Evolutionary conservation across 2,329 filamentous ascomycete genomes (phyloP), one percentile per base, ranked within the genome.

Genomic region (Alternaria brassicicola): DNA sequence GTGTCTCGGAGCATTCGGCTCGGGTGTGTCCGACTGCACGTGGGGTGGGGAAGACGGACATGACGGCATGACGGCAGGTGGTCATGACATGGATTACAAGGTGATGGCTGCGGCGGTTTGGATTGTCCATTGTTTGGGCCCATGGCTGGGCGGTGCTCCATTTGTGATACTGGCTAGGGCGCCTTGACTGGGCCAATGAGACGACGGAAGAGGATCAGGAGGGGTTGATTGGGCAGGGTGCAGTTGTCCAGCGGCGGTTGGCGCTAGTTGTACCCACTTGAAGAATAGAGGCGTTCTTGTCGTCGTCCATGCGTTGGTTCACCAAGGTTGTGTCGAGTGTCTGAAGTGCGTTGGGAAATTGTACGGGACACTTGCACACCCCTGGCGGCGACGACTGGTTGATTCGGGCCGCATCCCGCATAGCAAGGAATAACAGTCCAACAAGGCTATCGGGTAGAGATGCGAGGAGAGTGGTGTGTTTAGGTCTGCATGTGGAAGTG

Each of bases 141-240:
- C 47, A 38, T 63, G 64, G 53, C 45, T 26, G 43, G 35, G n/a
- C 38, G 31, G 31, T 38, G 62, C 55, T 63, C 64, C 55, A n/a
- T 65, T 64, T 67, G 62, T 63, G 65, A 55, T 30, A 52, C 35
- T 49, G 38, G 51, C 61, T 59, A 52, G 63, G 67, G 72, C 71
- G 72, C 65, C 59, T 55, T 33, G 55, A 45, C 30, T 46, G 25
- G 63, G 56, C 74, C 70, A 76, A 76, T 76, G 57, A 57, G 41
- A 45, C 21, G 58, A 62, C 19, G 12, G 50, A 52, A 57, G 47
- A 53, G 59, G 63, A 56, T 17, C 51, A 60, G 54, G 56, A 21
- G 50, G 51, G 43, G 57, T 48, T 73, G 68, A 73, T 74, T 73
- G 59, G 71, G 53, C 43, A 65, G 54, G 55, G 61, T 17, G 35